Evolutionary conservation across 345 rosid genomes (phyloP), one percentile per base, ranked within the genome.

Genomic region (Isatis tinctoria): DNA sequence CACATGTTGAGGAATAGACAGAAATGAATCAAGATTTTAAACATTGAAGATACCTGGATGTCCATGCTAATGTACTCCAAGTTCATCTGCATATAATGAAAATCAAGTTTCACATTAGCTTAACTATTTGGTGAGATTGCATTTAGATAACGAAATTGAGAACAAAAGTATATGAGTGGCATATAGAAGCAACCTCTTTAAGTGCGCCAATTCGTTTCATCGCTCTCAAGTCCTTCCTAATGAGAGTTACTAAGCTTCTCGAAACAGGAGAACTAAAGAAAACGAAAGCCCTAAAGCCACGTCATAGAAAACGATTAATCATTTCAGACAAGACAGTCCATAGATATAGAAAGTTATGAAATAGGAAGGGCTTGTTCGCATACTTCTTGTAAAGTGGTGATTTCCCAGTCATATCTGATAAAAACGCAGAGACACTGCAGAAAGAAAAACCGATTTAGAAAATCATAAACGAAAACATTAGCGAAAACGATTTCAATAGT

Each of bases 41-140:
- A 35, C 4, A 3, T 5, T 13, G 16, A 60, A 73, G 36, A 65
- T 82, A 95, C 99, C 97, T 92, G 99, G 70, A 83, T 76, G 63
- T 95, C 99, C 74, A 90, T 85, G 28, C 96, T 86, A 79, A 92
- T 90, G 83, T 87, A 95, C 82, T 95, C 99, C 94, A 95, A 83
- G 81, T 95, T 95, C 97, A 95, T 92, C 99, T 95, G 97, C 88
- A 85, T 44, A 64, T 48, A 1, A 77, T 28, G 22, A 47, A 37
- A 48, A 49, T 40, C 39, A 33, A 60, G 48, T 6, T 4, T 58
- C 20, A 49, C 16, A 17, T 17, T 54, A 13, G 62, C 16, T 37
- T 14, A 41, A 14, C 26, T 40, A 68, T 43, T 10, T 9, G 33
- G 35, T 24, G 65, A 32, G 48, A 75, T 52, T 47, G 28, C 61